Base-by-base conservation (phyloP, 192 early-diverging fungal genomes). In the Coemansia furcata region DNA sequence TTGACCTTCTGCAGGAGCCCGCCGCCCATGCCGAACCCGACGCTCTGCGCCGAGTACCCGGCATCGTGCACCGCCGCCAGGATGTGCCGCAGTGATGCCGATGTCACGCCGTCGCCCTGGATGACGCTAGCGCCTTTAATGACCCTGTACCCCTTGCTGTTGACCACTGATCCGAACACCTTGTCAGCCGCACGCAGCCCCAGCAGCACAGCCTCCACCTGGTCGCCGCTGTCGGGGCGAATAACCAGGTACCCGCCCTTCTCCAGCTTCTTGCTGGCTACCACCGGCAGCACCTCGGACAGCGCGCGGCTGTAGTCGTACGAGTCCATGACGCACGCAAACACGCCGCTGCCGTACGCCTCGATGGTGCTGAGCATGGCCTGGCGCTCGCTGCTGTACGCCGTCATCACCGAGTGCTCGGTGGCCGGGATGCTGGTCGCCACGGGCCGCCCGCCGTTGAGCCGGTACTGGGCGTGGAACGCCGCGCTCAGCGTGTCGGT, bases 321-420 rank as follows among this genome's bases (percentile, higher is more conserved):
- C 23, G 92, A 91, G 50, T 96, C 94, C 94, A 96, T 92, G 15
- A 96, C 94, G 62, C 92, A 94, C 1, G 94, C 90, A 68, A 80
- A 90, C n/a, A 87, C 85, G 6, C 92, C 91, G 10, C 66, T 66
- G 15, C 94, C 94, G 78, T 87, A 94, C 36, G 72, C 65, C 17
- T 84, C 74, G 37, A 96, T 87, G 63, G 88, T 73, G n/a, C 68
- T 64, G 57, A 77, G 64, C 65, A 96, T 86, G 2, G 94, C 94
- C 26, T 87, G 86, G 44, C 74, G 84, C 72, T 96, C 94, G 35
- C 86, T 87, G 23, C 55, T 60, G 73, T 85, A 86, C 8, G 92
- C 77, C 0, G 87, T 93, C 94, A 96, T 96, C 46, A 96, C 86
- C 21, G 94, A 96, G 69, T 96, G 94, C 69, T 96, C 94, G 2